These are phyloP conservation scores for Fraxinus latifolia DNA, from an alignment of 305 asterid species.

Conservation along the genomic window DNA sequence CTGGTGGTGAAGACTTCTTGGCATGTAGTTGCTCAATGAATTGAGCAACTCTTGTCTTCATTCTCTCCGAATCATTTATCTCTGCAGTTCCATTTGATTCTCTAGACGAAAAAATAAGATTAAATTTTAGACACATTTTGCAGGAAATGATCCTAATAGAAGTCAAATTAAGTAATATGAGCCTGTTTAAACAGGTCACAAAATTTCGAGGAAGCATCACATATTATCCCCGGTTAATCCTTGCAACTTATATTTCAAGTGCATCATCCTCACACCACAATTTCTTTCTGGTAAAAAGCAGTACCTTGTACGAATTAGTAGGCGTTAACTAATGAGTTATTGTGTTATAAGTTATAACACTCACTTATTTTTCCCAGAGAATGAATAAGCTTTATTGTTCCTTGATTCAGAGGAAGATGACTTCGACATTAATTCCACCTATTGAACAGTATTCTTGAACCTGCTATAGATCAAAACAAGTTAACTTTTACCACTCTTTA, in stretches of 20 bases:
- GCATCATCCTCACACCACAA: not conserved
- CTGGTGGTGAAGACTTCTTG: conserved; percentile 57
- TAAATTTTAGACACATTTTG: conserved; percentile 2
- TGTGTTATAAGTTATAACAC: conserved; percentile 18
- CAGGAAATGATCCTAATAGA: not conserved
- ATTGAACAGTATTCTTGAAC: conserved; percentile 27
- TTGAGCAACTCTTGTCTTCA: conserved; percentile 64
- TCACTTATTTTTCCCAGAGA: conserved; percentile 45
- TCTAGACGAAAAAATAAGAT: conserved; percentile 36
- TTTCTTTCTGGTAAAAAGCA: not conserved
- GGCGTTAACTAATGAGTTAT: conserved; percentile 4
- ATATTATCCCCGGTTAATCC: not conserved
- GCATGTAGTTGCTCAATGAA: conserved; percentile 77
- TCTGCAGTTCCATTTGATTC: conserved; percentile 58
- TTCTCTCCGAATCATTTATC: conserved; percentile 63
- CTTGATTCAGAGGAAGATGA: conserved; percentile 40
- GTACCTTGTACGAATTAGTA: not conserved
- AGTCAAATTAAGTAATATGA: conserved; percentile 2
- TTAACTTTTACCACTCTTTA: conserved; percentile 20
- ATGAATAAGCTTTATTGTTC: conserved; percentile 40
- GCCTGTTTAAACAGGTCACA: not conserved
- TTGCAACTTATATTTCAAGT: not conserved
- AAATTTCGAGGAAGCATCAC: not conserved
- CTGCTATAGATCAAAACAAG: conserved; percentile 36
- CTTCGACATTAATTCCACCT: conserved; percentile 56